Evolutionary conservation across 345 rosid genomes (phyloP), one percentile per base, ranked within the genome.

Genomic region (Citrus hindsii): DNA sequence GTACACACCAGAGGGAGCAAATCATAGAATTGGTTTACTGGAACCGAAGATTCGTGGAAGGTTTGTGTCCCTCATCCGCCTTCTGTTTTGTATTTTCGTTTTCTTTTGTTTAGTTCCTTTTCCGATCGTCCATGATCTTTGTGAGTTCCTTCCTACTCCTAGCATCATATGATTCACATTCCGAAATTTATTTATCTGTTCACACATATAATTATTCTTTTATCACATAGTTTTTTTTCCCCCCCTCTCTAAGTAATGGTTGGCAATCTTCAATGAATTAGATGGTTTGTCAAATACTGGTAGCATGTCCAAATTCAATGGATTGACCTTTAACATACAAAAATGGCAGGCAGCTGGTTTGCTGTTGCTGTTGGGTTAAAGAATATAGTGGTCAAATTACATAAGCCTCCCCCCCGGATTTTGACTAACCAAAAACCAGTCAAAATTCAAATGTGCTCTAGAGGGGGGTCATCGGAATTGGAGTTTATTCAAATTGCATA

Each of bases 1-100:
- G 86, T 82, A 75, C 77, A 75, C 77, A 76, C 77, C 10, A n/a
- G 80, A 75, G 80, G 80, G 79, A 80, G 82, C 82, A 83, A 79
- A 79, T 21, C 77, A 80, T 80, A 68, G 79, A 82, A 76, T 71
- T 58, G 63, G 61, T 72, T 75, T 76, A 74, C 27, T 24, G 0
- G 79, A 84, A 48, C 63, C 48, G 24, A 51, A 56, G 74, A 81
- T 76, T 75, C 64, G 2, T 64, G 77, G 86, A 81, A 81, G 87
- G 86, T 75, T 81, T 30, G 75, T 78, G 75, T 78, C 75, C 77
- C 71, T 74, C n/a, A 0, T 63, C 79, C 79, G 35, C 79, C 67
- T 77, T 70, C 76, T 10, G 21, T 64, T 64, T 64, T 18, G 40
- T 64, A 22, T 64, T 79, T 70, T 76, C 18, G 5, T 10, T 69